Conservation (phyloP, 2,329 filamentous ascomycete genomes). For the Cordyceps tenuipes region DNA sequence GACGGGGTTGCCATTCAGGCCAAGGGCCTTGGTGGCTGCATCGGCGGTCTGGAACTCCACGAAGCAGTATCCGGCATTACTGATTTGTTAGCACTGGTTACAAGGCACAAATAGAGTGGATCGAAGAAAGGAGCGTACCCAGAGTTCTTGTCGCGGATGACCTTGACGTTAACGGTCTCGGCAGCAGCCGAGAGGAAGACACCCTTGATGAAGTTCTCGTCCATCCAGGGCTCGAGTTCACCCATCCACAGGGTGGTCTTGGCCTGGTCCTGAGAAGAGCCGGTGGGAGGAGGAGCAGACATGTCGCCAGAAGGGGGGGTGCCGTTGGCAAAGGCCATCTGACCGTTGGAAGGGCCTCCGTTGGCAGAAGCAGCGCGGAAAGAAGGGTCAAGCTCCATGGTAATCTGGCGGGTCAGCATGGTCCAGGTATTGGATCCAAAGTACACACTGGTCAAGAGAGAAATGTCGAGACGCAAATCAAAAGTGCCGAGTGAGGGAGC, state of each 20-base stretch:
- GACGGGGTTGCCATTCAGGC: conserved; percentile 78
- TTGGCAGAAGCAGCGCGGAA: conserved; percentile 25
- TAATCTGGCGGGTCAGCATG: conserved; percentile 16
- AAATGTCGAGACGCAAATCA: neutral
- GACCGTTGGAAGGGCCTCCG: conserved; percentile 23
- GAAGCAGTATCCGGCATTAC: conserved; percentile 97
- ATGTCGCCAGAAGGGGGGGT: conserved; percentile 32
- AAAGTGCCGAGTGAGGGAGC: neutral
- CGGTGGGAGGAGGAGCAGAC: conserved; percentile 26
- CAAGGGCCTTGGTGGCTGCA: conserved; percentile 84
- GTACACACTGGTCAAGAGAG: conserved; percentile 7
- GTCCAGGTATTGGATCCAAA: neutral
- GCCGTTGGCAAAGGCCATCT: conserved; percentile 31
- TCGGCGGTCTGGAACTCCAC: conserved; percentile 82
- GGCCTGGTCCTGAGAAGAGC: conserved; percentile 35
- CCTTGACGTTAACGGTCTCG: conserved; percentile 96
- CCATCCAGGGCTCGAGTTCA: conserved; percentile 97
- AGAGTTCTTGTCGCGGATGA: conserved; percentile 98
- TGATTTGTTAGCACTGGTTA: conserved; percentile 29
- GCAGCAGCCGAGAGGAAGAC: conserved; percentile 83
- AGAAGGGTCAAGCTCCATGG: conserved; percentile 26
- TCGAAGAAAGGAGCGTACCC: conserved; percentile 48
- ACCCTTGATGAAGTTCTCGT: conserved; percentile 96
- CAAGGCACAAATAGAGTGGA: neutral
- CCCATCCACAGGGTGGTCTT: conserved; percentile 74